Base-by-base conservation (phyloP, 2,329 filamentous ascomycete species). In the Xylariaceae sp. region DNA sequence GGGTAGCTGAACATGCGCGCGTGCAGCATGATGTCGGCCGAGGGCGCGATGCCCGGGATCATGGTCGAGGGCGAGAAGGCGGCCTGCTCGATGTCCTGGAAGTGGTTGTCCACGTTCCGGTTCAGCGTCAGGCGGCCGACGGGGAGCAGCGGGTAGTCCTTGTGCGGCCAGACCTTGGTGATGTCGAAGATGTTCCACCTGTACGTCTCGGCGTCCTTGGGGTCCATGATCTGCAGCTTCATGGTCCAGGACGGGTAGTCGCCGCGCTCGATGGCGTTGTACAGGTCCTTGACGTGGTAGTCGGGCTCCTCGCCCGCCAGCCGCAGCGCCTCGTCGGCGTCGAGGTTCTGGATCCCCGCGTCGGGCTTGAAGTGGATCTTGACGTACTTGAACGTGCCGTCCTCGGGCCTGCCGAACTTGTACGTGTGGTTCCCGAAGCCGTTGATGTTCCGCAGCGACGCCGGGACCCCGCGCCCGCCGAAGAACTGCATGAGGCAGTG, bases 21-120 rank as follows among this genome's bases (percentile, higher is more conserved):
- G 56, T 81, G 77, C 1, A 81, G 68, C 30, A 81, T 19, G 2
- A 81, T 80, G 51, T 85, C 81, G 46, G 78, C 78, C 8, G 80
- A 82, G 9, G 80, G 75, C 59, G 84, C 80, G 38, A 81, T 74
- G 38, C 81, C 81, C 3, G 81, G 80, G 2, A 77, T 70, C 59
- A 84, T 62, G 56, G 84, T 78, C 5, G 78, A 71, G 24, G 81
- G 81, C 44, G 74, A 79, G 69, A 84, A 85, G 2, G 79, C 77
- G 17, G 76, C 70, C 56, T 85, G 81, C 64, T 85, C 81, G 34
- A 85, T 74, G 52, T 86, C 81, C 31, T 72, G 68, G 52, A 83
- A 83, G 64, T 83, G 84, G 61, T 85, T 83, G 35, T 73, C 61
- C 1, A 70, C 64, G 55, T 84, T 84, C 56, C 69, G 68, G 62